phyloP scores from a whole-genome alignment of 2,329 filamentous ascomycete species.

The Pseudodiploospora longispora region DNA sequence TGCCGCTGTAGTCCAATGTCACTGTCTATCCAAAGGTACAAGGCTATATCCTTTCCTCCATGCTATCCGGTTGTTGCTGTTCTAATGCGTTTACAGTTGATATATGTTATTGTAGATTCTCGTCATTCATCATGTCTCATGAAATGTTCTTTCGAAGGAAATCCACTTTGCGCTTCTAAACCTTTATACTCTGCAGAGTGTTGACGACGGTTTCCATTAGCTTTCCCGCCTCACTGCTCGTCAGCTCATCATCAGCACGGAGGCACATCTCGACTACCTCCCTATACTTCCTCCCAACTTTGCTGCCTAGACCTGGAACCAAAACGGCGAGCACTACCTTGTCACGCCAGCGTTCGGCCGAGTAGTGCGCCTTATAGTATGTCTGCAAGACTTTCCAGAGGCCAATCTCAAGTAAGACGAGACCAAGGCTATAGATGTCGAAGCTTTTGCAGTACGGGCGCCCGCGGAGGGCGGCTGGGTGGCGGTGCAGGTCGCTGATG shows the following conservation, averaged over 20 bases:
- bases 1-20: too few species aligned
- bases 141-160: too few species aligned
- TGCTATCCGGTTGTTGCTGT: too few species aligned
- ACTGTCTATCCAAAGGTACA: too few species aligned
- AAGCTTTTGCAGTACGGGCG: constrained; percentile 38
- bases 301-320: constrained; percentile 32
- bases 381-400: constrained; percentile 36
- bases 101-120: too few species aligned
- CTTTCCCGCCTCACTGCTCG: constrained; percentile 27
- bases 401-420: constrained; percentile 43
- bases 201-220: constrained; percentile 35
- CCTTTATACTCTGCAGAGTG: constrained; percentile 29
- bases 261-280: constrained; percentile 35
- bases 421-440: constrained; percentile 45
- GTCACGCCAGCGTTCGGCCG: constrained; percentile 33
- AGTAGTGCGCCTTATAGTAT: constrained; percentile 34
- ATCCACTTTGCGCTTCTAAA: constrained; percentile 12
- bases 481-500: constrained; percentile 37
- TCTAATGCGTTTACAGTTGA: too few species aligned
- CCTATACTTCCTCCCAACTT: constrained; percentile 31
- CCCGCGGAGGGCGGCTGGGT: constrained; percentile 34
- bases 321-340: constrained; percentile 31
- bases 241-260: constrained; percentile 27
- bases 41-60: too few species aligned
- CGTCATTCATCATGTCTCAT: too few species aligned